Percentiles rank a stretch among this genome's conserved stretches.
These are phyloP conservation scores for Xylaria polymorpha DNA, from an alignment of 2,329 filamentous ascomycete genomes.

Conservation along the genomic window DNA sequence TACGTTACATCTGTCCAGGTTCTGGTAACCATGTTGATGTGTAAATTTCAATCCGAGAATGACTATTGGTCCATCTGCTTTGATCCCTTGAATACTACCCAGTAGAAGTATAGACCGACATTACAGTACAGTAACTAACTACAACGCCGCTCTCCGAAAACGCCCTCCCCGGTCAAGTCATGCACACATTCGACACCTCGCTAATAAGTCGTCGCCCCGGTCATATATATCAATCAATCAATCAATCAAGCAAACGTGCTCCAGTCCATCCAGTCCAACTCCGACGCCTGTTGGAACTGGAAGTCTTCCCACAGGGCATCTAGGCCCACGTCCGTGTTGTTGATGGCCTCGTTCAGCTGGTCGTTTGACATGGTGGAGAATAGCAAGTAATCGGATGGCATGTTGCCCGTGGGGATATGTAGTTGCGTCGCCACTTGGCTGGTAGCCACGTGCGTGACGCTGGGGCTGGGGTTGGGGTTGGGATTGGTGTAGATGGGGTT, in stretches of 20 bases:
- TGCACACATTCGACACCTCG: not conserved
- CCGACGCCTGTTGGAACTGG: slow-evolving; percentile 50
- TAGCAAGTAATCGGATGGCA: slow-evolving; percentile 48
- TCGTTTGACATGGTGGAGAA: slow-evolving; percentile 54
- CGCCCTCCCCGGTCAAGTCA: not conserved
- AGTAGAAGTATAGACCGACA: not conserved
- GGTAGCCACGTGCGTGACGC: slow-evolving; percentile 24
- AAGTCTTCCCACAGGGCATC: slow-evolving; percentile 52
- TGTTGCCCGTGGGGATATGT: slow-evolving; percentile 41
- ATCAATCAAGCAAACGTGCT: slow-evolving; percentile 37
- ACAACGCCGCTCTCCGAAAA: slow-evolving; percentile 9
- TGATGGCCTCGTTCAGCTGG: slow-evolving; percentile 51
- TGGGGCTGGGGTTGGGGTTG: slow-evolving; percentile 39
- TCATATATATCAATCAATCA: not conserved
- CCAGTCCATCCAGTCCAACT: slow-evolving; percentile 54
- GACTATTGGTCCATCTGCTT: slow-evolving; percentile 2
- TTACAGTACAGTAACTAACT: not conserved
- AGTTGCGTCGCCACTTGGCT: slow-evolving; percentile 42
- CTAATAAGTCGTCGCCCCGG: not conserved
- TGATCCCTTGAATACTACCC: too few relatives aligned
- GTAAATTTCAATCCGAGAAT: not conserved
- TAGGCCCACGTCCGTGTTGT: slow-evolving; percentile 50
- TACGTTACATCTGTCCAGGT: not conserved
- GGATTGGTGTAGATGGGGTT: slow-evolving; percentile 40
- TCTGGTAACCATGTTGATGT: not conserved